phyloP scores from a whole-genome alignment of 192 early-diverging fungal genomes.

The Dissophora globulifera region DNA sequence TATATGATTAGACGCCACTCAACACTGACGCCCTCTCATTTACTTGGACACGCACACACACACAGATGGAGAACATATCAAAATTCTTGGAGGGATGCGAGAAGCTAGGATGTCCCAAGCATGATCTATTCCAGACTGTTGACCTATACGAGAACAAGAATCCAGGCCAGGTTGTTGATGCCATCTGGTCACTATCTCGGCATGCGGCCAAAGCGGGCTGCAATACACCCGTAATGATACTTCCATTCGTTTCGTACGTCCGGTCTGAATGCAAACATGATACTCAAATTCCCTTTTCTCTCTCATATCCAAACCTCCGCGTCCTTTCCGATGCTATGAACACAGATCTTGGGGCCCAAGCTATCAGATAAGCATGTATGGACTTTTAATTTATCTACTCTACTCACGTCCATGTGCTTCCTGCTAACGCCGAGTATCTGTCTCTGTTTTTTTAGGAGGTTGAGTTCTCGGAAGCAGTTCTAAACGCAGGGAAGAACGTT shows the following conservation, averaged over 20 bases:
- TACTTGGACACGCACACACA: neutral
- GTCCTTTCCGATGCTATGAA: neutral
- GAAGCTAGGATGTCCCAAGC: conserved; percentile 72
- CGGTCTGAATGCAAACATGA: too few relatives aligned
- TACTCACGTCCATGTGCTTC: neutral
- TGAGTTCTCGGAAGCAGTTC: conserved; percentile 69
- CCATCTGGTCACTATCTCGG: conserved; percentile 77
- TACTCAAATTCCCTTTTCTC: too few relatives aligned
- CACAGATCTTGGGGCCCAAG: conserved; percentile 74
- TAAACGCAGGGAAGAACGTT: conserved; percentile 64
- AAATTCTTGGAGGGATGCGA: conserved; percentile 68
- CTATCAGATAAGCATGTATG: conserved; percentile 70
- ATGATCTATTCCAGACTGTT: conserved; percentile 83
- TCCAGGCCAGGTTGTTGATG: conserved; percentile 74
- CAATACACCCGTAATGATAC: conserved; percentile 43
- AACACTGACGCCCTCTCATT: neutral
- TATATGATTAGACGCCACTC: neutral
- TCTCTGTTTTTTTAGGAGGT: conserved; percentile 53
- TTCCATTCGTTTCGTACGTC: too few relatives aligned
- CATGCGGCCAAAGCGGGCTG: conserved; percentile 73
- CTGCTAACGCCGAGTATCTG: too few relatives aligned
- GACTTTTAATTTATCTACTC: neutral
- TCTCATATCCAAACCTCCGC: too few relatives aligned
- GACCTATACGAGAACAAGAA: conserved; percentile 84
- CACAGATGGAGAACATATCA: conserved; percentile 64